Percentiles rank a stretch among this genome's conserved stretches.
phyloP scores from a whole-genome alignment of 2,329 filamentous ascomycete species.

The Microascus cirrosus region DNA sequence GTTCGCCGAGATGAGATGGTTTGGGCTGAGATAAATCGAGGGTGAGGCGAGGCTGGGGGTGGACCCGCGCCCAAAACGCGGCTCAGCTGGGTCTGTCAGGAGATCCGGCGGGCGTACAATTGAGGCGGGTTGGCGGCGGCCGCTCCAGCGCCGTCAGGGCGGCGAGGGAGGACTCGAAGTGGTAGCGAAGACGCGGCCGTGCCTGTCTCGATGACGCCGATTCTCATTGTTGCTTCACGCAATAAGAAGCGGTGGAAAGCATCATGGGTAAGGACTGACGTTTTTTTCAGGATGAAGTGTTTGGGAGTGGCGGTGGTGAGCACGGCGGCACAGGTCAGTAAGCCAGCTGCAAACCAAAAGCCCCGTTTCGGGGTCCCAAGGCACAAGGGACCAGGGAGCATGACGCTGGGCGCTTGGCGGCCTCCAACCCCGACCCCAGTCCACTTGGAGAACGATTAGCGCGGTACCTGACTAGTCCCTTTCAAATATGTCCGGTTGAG shows the following conservation, averaged over 20 bases:
- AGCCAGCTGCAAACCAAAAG: background rate
- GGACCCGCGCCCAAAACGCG: background rate
- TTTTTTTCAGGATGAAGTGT: background rate
- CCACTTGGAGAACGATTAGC: background rate
- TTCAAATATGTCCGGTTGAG: background rate
- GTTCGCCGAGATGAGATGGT: background rate
- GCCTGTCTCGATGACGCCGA: background rate
- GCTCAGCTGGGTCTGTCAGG: background rate
- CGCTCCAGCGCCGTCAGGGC: background rate
- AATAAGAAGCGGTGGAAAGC: background rate
- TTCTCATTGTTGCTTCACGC: background rate
- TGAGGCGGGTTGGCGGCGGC: background rate
- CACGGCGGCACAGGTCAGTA: background rate
- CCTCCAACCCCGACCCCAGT: background rate
- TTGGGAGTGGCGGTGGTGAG: background rate
- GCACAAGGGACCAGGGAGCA: background rate
- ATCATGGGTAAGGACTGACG: background rate
- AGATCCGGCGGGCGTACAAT: background rate
- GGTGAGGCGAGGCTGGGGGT: constrained; percentile 1
- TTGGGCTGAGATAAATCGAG: background rate
- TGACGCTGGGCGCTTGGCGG: background rate
- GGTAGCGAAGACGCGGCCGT: background rate
- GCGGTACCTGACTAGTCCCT: background rate
- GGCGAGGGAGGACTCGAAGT: background rate
- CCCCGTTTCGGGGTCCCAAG: background rate